Base-by-base conservation (phyloP, 768 basidiomycete species). In the Russula olivacea region DNA sequence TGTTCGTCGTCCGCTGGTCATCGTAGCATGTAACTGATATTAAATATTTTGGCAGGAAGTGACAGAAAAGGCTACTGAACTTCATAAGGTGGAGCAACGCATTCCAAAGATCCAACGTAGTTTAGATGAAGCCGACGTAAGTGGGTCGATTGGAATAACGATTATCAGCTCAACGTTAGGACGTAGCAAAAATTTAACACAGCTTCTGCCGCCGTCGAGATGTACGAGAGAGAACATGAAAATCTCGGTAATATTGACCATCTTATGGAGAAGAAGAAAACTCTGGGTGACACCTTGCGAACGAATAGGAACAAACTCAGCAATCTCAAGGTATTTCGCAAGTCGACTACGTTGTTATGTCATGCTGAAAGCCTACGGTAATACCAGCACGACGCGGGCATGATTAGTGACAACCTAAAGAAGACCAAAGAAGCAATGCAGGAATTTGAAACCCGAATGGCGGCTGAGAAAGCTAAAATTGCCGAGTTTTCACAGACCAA, bases 401-500 rank as follows among this genome's bases (percentile, higher is more conserved):
- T 21, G 14, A 63, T 63, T 21, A 54, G 55, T n/a, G 65, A 68
- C 1, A 59, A 57, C 32, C 25, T 68, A 32, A 41, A 14, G 36
- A 23, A 23, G 19, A 61, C 55, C 6, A 67, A 68, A 53, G 14
- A 32, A 0, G 52, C 66, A 19, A 68, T 68, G 38, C 61, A 57
- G 17, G 9, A 50, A 38, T 14, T 68, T 30, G 58, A 68, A 32
- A 23, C 7, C 30, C 65, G 61, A 30, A 53, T 68, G 32, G 40
- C 28, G 32, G 55, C 32, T 6, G 65, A 68, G 56, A 59, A 60
- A 48, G 67, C 57, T 21, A 68, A 56, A 59, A 48, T 58, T n/a
- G 67, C 67, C 38, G 65, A 75, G 6, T 79, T 84, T 64, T 83
- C 83, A 3, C 83, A 88, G 67, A 81, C 76, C 14, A 86, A 85